phyloP scores from a whole-genome alignment of 148 eudicot genomes.

The Vaccinium corymbosum region DNA sequence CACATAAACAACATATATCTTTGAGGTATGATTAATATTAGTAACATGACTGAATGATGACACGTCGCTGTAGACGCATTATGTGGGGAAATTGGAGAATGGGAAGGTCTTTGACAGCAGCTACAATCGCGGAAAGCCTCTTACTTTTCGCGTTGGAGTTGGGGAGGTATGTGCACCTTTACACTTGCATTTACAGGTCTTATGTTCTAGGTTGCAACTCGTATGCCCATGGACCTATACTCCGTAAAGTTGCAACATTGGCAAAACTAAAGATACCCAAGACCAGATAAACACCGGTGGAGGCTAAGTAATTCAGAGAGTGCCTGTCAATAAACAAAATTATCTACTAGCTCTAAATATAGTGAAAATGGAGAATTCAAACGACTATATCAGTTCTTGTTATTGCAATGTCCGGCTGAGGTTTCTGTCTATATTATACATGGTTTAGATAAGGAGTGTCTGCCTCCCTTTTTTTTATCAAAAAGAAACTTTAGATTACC shows the following conservation, averaged over 20 bases:
- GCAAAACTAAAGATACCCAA: neutral
- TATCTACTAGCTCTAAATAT: neutral
- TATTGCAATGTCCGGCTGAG: neutral
- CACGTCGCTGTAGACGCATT: constrained; percentile 58
- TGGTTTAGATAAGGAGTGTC: neutral
- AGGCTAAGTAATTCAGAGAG: neutral
- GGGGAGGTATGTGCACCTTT: constrained; percentile 58
- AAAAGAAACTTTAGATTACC: neutral
- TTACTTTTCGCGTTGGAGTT: constrained; percentile 79
- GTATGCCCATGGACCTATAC: neutral
- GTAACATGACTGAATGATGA: neutral
- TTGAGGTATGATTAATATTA: neutral
- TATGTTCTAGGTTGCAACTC: neutral
- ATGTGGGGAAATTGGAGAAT: constrained; percentile 69
- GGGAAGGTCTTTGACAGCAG: constrained; percentile 90
- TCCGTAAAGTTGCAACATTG: neutral
- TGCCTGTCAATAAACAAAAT: neutral
- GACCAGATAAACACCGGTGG: neutral
- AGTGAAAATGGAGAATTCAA: neutral
- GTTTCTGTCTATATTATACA: no score
- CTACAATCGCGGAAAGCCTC: constrained; percentile 86
- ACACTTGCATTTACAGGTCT: neutral
- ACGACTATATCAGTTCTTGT: neutral
- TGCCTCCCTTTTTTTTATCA: neutral
- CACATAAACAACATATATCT: neutral